Evolutionary conservation across 306 rosid species (phyloP), one percentile per base, ranked within the genome.

Genomic region (Abrus precatorius): DNA sequence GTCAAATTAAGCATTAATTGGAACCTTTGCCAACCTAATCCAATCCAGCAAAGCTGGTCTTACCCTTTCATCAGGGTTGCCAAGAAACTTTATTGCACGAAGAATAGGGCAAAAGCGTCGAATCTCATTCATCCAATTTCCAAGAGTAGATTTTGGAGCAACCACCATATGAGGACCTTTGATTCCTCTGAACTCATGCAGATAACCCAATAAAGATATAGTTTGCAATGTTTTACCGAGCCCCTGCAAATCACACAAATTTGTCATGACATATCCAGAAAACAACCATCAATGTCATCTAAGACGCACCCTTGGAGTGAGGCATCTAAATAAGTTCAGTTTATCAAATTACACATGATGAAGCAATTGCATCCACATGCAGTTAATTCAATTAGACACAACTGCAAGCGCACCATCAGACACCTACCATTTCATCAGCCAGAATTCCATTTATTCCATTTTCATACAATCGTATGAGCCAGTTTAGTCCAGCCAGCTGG

Each of bases 51-150:
- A 74, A 72, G 56, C 49, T 43, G 52, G 60, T 61, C 89, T 81
- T 87, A 88, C 98, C 88, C 97, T 92, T 89, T 96, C 99, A 7
- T 93, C 98, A 32, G 99, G 99, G 88, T 96, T 96, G 80, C 99
- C 99, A 80, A 96, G 99, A 85, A 96, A 96, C 80, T 96, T 96
- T 48, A 96, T 79, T 32, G 98, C 97, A 60, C 94, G 97, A 77
- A 96, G 69, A 78, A 84, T 1, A 45, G 99, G 99, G 86, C 99
- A 96, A 83, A 93, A 96, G 41, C 99, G 98, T 28, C 93, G 87
- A 83, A 93, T 96, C 83, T 96, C 99, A 90, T 96, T 96, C 99
- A 96, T 96, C 99, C 99, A 96, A 83, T 96, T 92, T 80, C 98
- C 98, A 59, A 96, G 97, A 44, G 99, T 96, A 78, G 99, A 96